Evolutionary conservation across 2,329 filamentous ascomycete genomes (phyloP).

Genomic region (Beauveria sp.): DNA sequence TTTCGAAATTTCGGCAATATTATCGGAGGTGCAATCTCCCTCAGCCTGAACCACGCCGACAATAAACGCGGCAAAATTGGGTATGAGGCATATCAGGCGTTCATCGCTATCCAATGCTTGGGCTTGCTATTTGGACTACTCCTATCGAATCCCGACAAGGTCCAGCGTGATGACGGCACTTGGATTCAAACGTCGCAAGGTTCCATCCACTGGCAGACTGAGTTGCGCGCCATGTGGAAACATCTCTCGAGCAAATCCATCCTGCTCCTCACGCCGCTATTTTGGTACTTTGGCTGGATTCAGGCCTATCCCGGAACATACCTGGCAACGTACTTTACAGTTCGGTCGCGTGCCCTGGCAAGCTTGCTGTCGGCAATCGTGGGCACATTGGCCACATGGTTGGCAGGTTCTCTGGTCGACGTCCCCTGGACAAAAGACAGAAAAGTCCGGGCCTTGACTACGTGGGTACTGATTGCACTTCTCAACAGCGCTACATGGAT

Average conservation of each 20-base stretch:
- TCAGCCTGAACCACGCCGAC: background rate
- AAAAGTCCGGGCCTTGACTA: constrained; percentile 30
- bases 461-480: constrained; percentile 31
- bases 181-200: constrained; percentile 22
- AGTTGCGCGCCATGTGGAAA: constrained; percentile 24
- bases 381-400: constrained; percentile 29
- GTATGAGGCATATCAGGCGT: constrained; percentile 23
- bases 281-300: constrained; percentile 27
- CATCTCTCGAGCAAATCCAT: constrained; percentile 25
- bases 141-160: constrained; percentile 36
- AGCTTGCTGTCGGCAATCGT: constrained; percentile 20
- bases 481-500: constrained; percentile 38
- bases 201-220: constrained; percentile 21
- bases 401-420: constrained; percentile 28
- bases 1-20: constrained; percentile 1
- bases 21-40: background rate
- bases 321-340: constrained; percentile 33
- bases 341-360: constrained; percentile 30
- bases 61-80: background rate
- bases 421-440: constrained; percentile 30
- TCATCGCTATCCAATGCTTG: constrained; percentile 39
- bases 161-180: constrained; percentile 34
- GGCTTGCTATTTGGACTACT: constrained; percentile 33
- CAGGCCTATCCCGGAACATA: constrained; percentile 34
- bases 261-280: constrained; percentile 17